Conservation (phyloP, 176 grass and related monocot species). For the Alloteropsis semialata region DNA sequence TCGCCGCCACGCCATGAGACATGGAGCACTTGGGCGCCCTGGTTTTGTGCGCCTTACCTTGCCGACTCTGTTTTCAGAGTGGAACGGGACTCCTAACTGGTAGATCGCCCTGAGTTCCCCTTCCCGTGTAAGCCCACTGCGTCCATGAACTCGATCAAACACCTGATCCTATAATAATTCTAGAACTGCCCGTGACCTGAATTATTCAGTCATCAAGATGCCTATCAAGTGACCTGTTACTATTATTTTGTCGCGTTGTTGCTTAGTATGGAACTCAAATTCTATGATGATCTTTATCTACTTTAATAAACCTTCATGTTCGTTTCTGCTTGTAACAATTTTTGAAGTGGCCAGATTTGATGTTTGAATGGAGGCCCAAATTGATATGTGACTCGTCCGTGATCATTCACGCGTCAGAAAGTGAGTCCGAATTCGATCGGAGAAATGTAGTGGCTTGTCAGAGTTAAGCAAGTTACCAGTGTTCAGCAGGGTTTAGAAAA, state of each 20-base stretch:
- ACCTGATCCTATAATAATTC: neutral
- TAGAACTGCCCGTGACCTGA: conserved; percentile 19
- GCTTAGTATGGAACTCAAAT: neutral
- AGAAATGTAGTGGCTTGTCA: neutral
- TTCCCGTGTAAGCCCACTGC: conserved; percentile 16
- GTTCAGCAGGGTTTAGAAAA: neutral
- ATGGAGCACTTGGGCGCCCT: conserved; percentile 37
- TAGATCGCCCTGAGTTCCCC: conserved; percentile 21
- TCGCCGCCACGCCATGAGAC: conserved; percentile 17
- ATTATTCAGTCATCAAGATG: conserved; percentile 14
- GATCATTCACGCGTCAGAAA: neutral
- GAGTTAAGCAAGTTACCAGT: neutral
- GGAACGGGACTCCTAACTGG: neutral
- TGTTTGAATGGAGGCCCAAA: neutral
- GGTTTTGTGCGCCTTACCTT: conserved; percentile 41
- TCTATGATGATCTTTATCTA: neutral
- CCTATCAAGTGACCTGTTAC: neutral
- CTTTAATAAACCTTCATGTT: neutral
- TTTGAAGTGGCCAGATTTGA: neutral
- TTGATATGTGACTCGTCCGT: neutral
- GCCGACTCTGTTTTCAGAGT: conserved; percentile 21
- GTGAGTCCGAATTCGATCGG: neutral
- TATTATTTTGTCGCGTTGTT: neutral
- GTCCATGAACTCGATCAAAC: conserved; percentile 35
- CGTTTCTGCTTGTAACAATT: neutral